Conservation (phyloP, 129 eudicot species). For the Centrapalus pauciflorus region DNA sequence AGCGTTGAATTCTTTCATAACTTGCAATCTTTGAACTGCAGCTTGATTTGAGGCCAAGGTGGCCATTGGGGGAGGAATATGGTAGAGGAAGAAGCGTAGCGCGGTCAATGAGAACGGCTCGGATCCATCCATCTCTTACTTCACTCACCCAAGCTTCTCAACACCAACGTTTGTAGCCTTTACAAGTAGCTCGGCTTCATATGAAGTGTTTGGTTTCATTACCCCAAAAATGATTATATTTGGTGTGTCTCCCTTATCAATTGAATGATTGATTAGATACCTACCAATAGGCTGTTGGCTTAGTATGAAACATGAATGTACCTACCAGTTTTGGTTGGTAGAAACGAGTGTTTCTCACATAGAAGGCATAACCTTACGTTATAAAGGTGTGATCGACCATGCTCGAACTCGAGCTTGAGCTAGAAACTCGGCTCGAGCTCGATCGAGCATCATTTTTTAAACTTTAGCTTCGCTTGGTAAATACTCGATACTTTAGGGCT, state of each 20-base stretch:
- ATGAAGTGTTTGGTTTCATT: background rate
- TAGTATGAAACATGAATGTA: no score
- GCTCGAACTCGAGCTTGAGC: no score
- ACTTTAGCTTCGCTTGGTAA: no score
- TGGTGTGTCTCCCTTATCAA: background rate
- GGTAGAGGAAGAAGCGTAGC: conserved; percentile 89
- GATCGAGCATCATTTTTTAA: no score
- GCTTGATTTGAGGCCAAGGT: conserved; percentile 94
- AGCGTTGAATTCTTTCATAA: no score
- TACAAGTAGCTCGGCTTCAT: background rate
- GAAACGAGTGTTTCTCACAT: no score
- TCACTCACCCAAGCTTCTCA: conserved; percentile 71
- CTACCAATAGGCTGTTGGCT: background rate
- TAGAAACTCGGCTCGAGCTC: no score
- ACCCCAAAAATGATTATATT: background rate
- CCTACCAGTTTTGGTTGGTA: no score
- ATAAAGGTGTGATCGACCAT: no score
- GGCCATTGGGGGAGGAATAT: conserved; percentile 95
- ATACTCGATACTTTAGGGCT: no score
- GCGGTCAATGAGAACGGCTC: conserved; percentile 70
- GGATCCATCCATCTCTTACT: conserved; percentile 89
- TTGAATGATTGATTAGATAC: background rate
- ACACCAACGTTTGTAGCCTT: conserved; percentile 30
- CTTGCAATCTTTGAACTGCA: conserved; percentile 20
- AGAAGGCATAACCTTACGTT: no score